Evolutionary conservation across 345 rosid genomes (phyloP), one percentile per base, ranked within the genome.

Genomic region (Linum trigynum): DNA sequence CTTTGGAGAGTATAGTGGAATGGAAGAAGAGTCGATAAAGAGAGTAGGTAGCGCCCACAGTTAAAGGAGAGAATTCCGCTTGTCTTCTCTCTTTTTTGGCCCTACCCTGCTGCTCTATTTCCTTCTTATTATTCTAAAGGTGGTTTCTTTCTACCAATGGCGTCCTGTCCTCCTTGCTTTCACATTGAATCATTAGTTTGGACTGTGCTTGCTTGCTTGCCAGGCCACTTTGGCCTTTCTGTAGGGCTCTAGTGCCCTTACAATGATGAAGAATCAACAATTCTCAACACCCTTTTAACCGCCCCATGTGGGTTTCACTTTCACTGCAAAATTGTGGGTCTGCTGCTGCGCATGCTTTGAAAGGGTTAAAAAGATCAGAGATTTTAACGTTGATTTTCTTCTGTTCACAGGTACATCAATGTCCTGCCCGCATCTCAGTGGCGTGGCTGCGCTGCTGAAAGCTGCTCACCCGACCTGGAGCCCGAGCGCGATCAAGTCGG

Each of bases 351-450:
- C 32, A 23, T 23, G 32, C 32, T 23, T 23, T 23, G 32, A 23
- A 23, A 23, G 32, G 32, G 32, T 23, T 23, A 23, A 23, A 23
- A 23, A 23, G 32, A 23, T 23, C 32, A 23, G 32, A 23, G 32
- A 23, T 23, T 23, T 23, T 23, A 23, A 23, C 32, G 0, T 23
- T 23, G 32, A 23, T 64, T 7, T 45, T 36, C 2, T 43, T 61
- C 3, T 59, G 41, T 14, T 51, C 12, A 1, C 61, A 91, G 97
- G 98, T 41, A 92, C 98, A 14, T 92, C 98, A 0, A 92, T 92
- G 98, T 92, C 98, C 0, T 92, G 98, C 81, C 98, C 98, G 0
- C 98, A 92, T 72, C 78, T 92, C 59, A 92, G 98, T 17, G 96
- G 98, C 3, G 73, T 92, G 36, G 98, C 88, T 0, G 98, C 95